Conservation (phyloP, 176 grass and related monocot genomes). For the Carex cristatella region DNA sequence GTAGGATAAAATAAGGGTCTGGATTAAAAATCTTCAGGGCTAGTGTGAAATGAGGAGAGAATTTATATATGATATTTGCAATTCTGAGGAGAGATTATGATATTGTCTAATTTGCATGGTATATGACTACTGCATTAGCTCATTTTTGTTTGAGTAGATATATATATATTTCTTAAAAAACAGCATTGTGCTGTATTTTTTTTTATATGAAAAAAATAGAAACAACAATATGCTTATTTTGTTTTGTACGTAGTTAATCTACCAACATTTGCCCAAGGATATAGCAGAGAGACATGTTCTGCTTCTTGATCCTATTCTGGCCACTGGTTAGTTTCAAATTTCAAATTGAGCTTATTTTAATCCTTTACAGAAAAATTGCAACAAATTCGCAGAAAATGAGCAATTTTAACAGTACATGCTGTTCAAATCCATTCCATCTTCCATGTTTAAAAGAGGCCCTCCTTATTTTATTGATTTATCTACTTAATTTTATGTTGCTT, state of each 20-base stretch:
- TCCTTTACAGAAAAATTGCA: background rate
- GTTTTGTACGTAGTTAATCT: constrained; percentile 64
- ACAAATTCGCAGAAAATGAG: background rate
- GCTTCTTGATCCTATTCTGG: constrained; percentile 92
- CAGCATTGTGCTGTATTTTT: too few species aligned
- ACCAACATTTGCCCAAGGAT: constrained; percentile 75
- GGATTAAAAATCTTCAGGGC: background rate
- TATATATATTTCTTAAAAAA: background rate
- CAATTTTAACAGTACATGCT: background rate
- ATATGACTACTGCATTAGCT: background rate
- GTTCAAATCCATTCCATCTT: background rate
- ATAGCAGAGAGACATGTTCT: constrained; percentile 81
- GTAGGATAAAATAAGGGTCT: background rate
- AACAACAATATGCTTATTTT: constrained; percentile 16
- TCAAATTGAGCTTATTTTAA: background rate
- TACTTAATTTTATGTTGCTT: background rate
- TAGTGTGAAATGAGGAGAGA: background rate
- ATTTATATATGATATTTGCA: background rate
- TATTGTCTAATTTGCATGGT: background rate
- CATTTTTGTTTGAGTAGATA: constrained; percentile 7
- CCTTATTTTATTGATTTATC: constrained; percentile 7
- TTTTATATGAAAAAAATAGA: too few species aligned
- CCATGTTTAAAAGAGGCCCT: background rate
- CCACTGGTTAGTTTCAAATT: constrained; percentile 52
- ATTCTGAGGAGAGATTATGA: background rate